Conservation (phyloP, 2,329 filamentous ascomycete genomes). For the Plectosphaerella plurivora region DNA sequence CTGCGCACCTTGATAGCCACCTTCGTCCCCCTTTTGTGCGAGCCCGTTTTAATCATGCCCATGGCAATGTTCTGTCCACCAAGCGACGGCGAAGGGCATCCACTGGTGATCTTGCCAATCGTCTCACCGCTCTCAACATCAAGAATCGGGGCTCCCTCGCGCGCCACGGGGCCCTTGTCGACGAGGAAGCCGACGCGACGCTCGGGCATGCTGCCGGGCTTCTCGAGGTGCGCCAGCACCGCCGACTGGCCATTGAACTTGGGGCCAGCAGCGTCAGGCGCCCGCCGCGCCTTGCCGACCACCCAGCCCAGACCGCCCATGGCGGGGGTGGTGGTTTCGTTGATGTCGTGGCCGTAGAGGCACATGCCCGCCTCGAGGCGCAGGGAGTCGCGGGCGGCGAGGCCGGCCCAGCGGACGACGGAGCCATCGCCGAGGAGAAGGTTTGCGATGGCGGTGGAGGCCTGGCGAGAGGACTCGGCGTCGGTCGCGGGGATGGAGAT, state of each 20-base stretch:
- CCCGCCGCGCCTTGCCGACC: conserved; percentile 70
- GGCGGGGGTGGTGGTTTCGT: conserved; percentile 64
- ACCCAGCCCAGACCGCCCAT: conserved; percentile 67
- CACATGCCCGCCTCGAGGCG: conserved; percentile 97
- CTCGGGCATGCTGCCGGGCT: conserved; percentile 65
- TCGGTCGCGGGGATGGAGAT: conserved; percentile 61
- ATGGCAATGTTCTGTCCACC: conserved; percentile 85
- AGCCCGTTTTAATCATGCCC: conserved; percentile 79
- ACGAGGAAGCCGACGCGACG: conserved; percentile 77
- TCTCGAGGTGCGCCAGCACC: conserved; percentile 69
- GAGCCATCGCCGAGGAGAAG: conserved; percentile 47
- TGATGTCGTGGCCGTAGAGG: conserved; percentile 94
- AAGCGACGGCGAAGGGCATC: conserved; percentile 81
- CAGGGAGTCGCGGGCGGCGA: conserved; percentile 87
- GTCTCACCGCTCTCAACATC: conserved; percentile 52
- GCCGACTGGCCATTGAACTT: conserved; percentile 72
- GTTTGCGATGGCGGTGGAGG: conserved; percentile 54
- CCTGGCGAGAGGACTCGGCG: conserved; percentile 42
- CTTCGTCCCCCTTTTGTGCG: conserved; percentile 81
- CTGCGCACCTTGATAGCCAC: conserved; percentile 74
- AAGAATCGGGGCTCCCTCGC: conserved; percentile 81
- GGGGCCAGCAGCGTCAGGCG: conserved; percentile 69
- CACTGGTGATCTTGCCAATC: conserved; percentile 81
- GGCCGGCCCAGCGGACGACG: conserved; percentile 70
- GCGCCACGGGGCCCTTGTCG: conserved; percentile 80